Base-by-base conservation (phyloP, 2,329 filamentous ascomycete species). In the Pyrenophora teres region DNA sequence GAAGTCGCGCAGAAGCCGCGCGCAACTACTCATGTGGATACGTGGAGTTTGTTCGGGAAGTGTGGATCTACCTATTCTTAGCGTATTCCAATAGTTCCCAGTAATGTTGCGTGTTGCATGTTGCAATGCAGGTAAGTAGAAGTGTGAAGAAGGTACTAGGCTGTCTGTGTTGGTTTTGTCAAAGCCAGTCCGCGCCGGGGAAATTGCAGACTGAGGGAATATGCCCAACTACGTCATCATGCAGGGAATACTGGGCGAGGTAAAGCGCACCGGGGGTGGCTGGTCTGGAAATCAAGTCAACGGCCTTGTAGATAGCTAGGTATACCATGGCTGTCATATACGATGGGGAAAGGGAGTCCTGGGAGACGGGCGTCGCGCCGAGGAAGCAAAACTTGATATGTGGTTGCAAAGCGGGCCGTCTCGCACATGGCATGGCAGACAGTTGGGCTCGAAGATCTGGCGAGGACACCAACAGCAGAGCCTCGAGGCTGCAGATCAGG, bases 401-500 rank as follows among this genome's bases (percentile, higher is more conserved):
- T 41, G 5, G 19, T 21, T 21, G 19, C 19, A 21, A 21, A 21
- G 19, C 19, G 54, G 60, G 54, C 63, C 62, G 62, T 48, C 54
- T 59, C 62, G 60, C 46, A 46, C 42, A 32, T 45, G 42, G 46
- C 46, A 50, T 41, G 30, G 46, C 44, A 38, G 19, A 42, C 32
- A 37, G 50, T 57, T 57, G 53, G 58, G 55, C 54, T 56, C 30
- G 44, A 50, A 48, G 51, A 56, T 54, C 50, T 46, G 23, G 21
- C 33, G 32, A 16, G 15, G 50, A 31, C 23, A 48, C 39, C 19
- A 38, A 46, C 54, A 49, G 50, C 54, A 57, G 55, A 59, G 60
- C 57, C 46, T 54, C 60, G 48, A 44, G 46, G 43, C 35, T 50
- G 54, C 50, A 41, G 52, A 61, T 59, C 55, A 48, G 46, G 52